Base-by-base conservation (phyloP, 805 yeast genomes). In the Yamadazyma takamatsuzukensis region DNA sequence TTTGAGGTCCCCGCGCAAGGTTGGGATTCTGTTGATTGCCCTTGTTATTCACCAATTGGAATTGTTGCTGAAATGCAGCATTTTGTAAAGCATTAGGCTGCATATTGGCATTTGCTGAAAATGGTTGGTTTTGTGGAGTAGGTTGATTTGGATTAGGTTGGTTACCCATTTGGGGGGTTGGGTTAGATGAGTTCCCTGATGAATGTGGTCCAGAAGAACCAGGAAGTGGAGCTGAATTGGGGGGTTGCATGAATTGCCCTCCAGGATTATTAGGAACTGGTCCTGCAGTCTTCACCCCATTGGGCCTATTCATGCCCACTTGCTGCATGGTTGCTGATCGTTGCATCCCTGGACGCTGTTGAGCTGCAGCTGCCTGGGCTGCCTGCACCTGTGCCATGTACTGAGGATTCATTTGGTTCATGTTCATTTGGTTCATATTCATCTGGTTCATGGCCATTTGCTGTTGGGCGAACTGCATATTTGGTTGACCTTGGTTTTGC, bases 131-230 rank as follows among this genome's bases (percentile, higher is more conserved):
- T 14, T 29, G 15, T 12, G 14, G 28, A 11, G 27, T 34, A 4
- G 44, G 11, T 14, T 14, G 21, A 29, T 11, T 26, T 5, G 53
- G 56, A 32, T 46, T 56, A 5, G 53, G 36, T 30, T 44, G 56
- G 29, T 41, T 46, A 5, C 45, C 47, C 50, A 57, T 48, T 27
- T 54, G 62, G 1, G 63, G 63, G 2, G 63, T 58, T 24, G 50
- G 60, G 4, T 48, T 50, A 19, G 49, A 54, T 5, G 61, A 48
- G 16, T 42, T 45, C 2, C 52, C 51, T 1, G 43, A 44, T 11
- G 39, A 34, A 16, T 37, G 39, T 8, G 29, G 27, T 10, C 41
- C 36, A 13, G 27, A 25, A 7, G 38, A 32, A n/a, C 29, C 19
- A 1, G 57, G 55, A 18, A 51, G 29, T 3, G 54, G 52, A 2